Evolutionary conservation across 176 grass and related monocot species (phyloP), one percentile per base, ranked within the genome.

Genomic region (Hordeum marinum): DNA sequence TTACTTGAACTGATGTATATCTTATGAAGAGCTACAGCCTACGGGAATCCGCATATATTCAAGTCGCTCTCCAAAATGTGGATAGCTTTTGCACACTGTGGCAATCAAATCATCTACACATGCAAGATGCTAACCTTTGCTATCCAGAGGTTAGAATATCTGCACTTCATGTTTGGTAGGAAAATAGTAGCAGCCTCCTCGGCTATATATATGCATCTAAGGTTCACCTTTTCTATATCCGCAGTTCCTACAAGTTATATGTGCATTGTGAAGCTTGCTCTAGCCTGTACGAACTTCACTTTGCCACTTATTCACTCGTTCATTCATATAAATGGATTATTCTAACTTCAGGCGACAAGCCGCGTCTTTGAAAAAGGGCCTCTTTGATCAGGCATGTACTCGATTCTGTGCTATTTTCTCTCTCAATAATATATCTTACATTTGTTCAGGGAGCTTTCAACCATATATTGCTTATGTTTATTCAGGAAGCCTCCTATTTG

Each of bases 321-420:
- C 65, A 86, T 78, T 66, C 61, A 78, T 76, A 86, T 82, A 80
- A 80, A 98, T 98, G 96, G 91, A 95, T 75, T 87, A 89, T 84
- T 80, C 88, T 83, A 92, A 93, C 86, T 90, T 93, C 74, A 83
- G 45, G 8, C 91, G 81, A 55, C 96, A 98, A 85, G 89, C 91
- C 88, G 93, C 96, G 66, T 86, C 87, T 64, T 83, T 95, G 89
- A 95, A 94, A 80, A 98, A 95, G 79, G 75, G 74, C 78, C 91
- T 94, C 82, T 96, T 99, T 92, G 91, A 99, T 92, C 96, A 99
- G 94, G 96, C 85, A 25, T 77, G 87, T 82, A 74, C 81, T 79
- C 79, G 83, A 78, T 77, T 62, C 72, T 78, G 4, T 61, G 43
- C 15, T 86, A 35, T 52, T 50, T 66, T 84, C 20, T 85, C 42